These are phyloP conservation scores for Aspergillus ochraceoroseus DNA, from an alignment of 2,329 filamentous ascomycete genomes.

Conservation along the genomic window DNA sequence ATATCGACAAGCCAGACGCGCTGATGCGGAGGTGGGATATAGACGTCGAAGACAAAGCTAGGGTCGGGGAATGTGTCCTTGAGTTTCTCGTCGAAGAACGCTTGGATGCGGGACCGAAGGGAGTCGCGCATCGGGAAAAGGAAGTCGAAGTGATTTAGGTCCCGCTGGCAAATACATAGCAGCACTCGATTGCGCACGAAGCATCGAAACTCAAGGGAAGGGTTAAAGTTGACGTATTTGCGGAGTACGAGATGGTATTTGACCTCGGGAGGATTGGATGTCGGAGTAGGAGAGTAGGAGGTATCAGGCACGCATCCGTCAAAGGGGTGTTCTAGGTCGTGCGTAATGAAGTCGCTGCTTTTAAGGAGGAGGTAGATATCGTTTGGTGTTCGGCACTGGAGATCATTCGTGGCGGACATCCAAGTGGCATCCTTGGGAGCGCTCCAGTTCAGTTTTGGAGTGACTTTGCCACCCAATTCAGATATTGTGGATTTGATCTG, in stretches of 20 bases:
- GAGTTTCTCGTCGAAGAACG: conserved; percentile 72
- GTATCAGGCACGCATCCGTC: conserved; percentile 59
- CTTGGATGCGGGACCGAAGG: conserved; percentile 63
- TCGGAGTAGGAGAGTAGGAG: conserved; percentile 13
- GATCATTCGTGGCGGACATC: conserved; percentile 81
- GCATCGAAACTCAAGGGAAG: conserved; percentile 88
- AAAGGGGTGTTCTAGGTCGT: conserved; percentile 90
- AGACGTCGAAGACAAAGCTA: conserved; percentile 86
- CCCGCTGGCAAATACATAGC: conserved; percentile 79
- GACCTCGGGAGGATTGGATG: conserved; percentile 45
- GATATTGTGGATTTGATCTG: conserved; percentile 70
- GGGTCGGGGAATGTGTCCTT: conserved; percentile 75
- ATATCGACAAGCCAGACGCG: conserved; percentile 85
- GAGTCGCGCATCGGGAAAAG: conserved; percentile 62
- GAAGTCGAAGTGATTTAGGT: conserved; percentile 87
- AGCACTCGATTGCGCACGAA: conserved; percentile 81
- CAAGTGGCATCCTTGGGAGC: conserved; percentile 92
- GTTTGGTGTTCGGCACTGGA: conserved; percentile 82
- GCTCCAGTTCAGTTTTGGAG: conserved; percentile 96
- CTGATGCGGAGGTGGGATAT: conserved; percentile 71
- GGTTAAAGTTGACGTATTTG: conserved; percentile 82
- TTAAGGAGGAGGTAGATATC: conserved; percentile 94
- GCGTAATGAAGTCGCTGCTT: conserved; percentile 87
- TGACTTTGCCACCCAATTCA: conserved; percentile 77
- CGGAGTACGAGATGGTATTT: conserved; percentile 78